phyloP scores from a whole-genome alignment of 176 grass and related monocot species.

The Musa troglodytarum region DNA sequence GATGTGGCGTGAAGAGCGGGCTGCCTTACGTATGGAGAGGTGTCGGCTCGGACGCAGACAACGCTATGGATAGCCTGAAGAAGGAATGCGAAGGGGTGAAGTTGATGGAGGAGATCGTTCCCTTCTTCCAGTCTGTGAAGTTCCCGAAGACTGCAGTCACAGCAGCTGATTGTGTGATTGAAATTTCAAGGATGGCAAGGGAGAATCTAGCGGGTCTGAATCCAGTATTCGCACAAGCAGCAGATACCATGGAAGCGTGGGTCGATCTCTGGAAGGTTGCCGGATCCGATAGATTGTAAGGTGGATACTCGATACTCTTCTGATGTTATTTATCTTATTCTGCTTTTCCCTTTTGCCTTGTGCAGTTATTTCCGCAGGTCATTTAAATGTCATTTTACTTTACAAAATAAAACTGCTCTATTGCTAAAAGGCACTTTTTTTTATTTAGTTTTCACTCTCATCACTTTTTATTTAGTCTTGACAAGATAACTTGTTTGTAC shows the following conservation, averaged over 20 bases:
- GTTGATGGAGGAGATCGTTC: conserved; percentile 70
- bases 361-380: not conserved
- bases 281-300: conserved; percentile 31
- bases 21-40: conserved; percentile 81
- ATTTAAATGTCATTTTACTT: not conserved
- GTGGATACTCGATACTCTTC: not conserved
- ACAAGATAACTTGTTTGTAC: too few relatives aligned
- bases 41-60: conserved; percentile 37
- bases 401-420: not conserved
- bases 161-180: conserved; percentile 64
- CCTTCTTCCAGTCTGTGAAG: conserved; percentile 56
- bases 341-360: not conserved
- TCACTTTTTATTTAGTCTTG: too few relatives aligned
- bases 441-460: too few relatives aligned
- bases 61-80: conserved; percentile 70
- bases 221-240: conserved; percentile 46
- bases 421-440: too few relatives aligned
- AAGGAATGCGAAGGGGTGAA: conserved; percentile 71
- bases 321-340: not conserved
- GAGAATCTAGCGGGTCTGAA: conserved; percentile 49
- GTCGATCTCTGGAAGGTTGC: conserved; percentile 64
- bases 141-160: conserved; percentile 32
- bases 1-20: conserved; percentile 64
- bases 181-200: conserved; percentile 52
- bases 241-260: conserved; percentile 81